Percentiles rank a stretch among this genome's conserved stretches.
These are phyloP conservation scores for Suillus subluteus DNA, from an alignment of 768 basidiomycete genomes.

Conservation along the genomic window DNA sequence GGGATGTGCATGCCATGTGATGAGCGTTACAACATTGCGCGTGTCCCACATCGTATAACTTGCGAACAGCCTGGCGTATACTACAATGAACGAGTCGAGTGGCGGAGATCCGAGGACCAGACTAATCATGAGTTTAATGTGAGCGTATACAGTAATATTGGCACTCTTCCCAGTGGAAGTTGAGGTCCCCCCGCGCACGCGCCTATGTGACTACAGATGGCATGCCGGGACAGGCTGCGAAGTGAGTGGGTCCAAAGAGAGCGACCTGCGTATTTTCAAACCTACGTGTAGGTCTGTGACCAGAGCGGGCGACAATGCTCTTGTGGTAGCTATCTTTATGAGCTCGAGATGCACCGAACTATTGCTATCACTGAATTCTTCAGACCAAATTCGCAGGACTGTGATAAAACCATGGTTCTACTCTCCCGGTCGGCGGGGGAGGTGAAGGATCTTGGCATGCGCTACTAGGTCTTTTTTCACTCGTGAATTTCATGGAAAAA, in stretches of 20 bases:
- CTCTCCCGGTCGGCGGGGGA: not conserved
- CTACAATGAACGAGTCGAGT: not conserved
- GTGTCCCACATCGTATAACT: conserved; percentile 61
- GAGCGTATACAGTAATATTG: not conserved
- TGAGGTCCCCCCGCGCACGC: not conserved
- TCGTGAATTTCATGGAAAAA: not conserved
- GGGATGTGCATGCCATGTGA: conserved; percentile 66
- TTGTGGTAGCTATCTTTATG: conserved; percentile 69
- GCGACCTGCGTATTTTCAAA: conserved; percentile 42
- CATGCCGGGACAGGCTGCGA: conserved; percentile 61
- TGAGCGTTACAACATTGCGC: conserved; percentile 71
- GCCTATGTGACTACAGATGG: conserved; percentile 64
- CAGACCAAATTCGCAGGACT: conserved; percentile 71
- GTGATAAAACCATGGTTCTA: conserved; percentile 53
- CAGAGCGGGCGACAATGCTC: conserved; percentile 67
- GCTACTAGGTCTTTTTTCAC: not conserved
- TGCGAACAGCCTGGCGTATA: not conserved
- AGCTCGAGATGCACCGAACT: conserved; percentile 61
- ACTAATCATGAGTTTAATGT: not conserved
- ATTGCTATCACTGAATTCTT: conserved; percentile 77
- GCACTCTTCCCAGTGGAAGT: not conserved
- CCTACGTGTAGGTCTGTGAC: conserved; percentile 68
- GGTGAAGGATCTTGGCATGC: not conserved
- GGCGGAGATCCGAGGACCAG: not conserved
- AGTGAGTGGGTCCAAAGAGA: conserved; percentile 30